Percentiles rank a stretch among this genome's conserved stretches.
Evolutionary conservation across 2,329 filamentous ascomycete species (phyloP).

Genomic region (Malbranchea cinnamomea): DNA sequence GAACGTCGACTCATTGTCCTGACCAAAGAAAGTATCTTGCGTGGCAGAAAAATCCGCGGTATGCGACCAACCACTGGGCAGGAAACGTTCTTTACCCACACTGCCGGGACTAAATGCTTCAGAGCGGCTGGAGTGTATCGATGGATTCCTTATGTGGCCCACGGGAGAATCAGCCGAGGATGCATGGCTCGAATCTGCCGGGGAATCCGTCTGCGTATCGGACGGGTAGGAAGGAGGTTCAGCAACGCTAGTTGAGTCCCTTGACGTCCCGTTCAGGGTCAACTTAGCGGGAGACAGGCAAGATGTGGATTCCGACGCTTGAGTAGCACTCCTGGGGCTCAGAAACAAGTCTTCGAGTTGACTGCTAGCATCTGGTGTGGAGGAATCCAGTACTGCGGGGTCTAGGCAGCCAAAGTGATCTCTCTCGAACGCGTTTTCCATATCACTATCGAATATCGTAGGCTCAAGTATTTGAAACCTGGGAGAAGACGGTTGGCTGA

Average conservation of each 20-base stretch:
- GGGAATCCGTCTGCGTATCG: constrained; percentile 31
- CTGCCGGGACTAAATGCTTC: constrained; percentile 16
- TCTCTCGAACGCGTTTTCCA: constrained; percentile 26
- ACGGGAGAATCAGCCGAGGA: constrained; percentile 29
- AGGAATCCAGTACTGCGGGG: constrained; percentile 16
- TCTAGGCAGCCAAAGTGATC: constrained; percentile 28
- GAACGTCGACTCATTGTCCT: constrained; percentile 21
- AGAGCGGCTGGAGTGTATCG: constrained; percentile 26
- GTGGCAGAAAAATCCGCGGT: constrained; percentile 21
- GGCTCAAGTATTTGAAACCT: constrained; percentile 25
- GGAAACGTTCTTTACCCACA: constrained; percentile 15
- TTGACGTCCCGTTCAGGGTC: constrained; percentile 2
- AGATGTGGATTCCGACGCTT: constrained; percentile 7
- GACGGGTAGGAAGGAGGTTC: constrained; percentile 19
- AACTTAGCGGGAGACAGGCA: constrained; percentile 8
- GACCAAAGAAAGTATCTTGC: constrained; percentile 26
- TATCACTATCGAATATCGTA: constrained; percentile 28
- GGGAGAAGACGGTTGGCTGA: constrained; percentile 21
- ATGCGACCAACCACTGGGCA: constrained; percentile 23
- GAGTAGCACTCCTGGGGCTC: constrained; percentile 6
- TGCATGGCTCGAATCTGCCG: constrained; percentile 27
- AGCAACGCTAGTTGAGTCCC: constrained; percentile 6
- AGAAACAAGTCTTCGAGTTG: constrained; percentile 9
- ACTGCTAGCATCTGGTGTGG: constrained; percentile 10
- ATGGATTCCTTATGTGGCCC: constrained; percentile 26